phyloP scores from a whole-genome alignment of 192 early-diverging fungal genomes.

The Phycomyces nitens region DNA sequence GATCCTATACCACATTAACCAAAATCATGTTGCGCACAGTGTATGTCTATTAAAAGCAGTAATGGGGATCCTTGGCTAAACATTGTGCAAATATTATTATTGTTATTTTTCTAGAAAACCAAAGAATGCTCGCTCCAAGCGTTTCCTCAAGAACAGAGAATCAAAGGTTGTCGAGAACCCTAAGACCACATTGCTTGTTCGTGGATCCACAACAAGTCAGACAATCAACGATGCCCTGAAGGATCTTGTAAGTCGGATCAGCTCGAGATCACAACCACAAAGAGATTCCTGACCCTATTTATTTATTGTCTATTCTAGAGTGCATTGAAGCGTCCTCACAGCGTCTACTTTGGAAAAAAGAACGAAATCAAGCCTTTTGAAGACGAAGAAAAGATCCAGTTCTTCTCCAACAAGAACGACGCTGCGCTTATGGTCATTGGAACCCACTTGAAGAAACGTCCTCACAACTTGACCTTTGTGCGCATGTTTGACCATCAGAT shows the following conservation, averaged over 20 bases:
- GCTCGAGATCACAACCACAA: too few species aligned
- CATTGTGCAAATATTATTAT: too few species aligned
- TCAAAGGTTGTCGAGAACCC: slow-evolving; percentile 87
- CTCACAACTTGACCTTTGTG: slow-evolving; percentile 87
- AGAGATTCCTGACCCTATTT: background rate
- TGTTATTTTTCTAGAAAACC: too few species aligned
- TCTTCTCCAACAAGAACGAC: slow-evolving; percentile 96
- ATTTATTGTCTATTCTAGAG: slow-evolving; percentile 47
- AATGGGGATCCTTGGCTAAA: background rate
- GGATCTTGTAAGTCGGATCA: slow-evolving; percentile 88
- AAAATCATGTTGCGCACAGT: slow-evolving; percentile 33
- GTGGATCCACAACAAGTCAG: slow-evolving; percentile 82
- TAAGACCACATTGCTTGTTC: slow-evolving; percentile 88
- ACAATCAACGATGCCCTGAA: slow-evolving; percentile 79
- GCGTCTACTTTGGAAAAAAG: slow-evolving; percentile 86
- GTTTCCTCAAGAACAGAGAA: slow-evolving; percentile 82
- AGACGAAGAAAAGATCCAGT: slow-evolving; percentile 85
- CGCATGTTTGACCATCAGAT: slow-evolving; percentile 93
- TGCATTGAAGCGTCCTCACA: slow-evolving; percentile 86
- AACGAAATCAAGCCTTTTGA: slow-evolving; percentile 98
- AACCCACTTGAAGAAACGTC: slow-evolving; percentile 93
- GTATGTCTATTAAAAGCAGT: slow-evolving; percentile 7
- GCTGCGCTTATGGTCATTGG: slow-evolving; percentile 86
- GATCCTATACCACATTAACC: background rate
- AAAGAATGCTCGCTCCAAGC: slow-evolving; percentile 84